A percentile compares a stretch with the other conserved stretches of the same genome.
These are phyloP conservation scores for Trichoderma semiorbis DNA, from an alignment of 2,329 filamentous ascomycete genomes.

Conservation along the genomic window DNA sequence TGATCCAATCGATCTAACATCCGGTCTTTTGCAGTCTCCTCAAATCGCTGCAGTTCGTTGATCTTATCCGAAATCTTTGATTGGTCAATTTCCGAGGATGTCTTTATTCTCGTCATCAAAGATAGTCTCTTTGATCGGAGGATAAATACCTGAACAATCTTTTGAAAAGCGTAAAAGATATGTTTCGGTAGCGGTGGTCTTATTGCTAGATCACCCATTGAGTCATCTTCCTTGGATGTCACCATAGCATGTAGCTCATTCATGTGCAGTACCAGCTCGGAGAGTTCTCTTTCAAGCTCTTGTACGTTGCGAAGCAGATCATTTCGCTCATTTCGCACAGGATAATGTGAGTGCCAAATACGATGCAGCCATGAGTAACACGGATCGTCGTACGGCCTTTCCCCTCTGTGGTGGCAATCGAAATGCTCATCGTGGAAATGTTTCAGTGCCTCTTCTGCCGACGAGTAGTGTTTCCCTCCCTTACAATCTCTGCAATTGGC, in stretches of 20 bases:
- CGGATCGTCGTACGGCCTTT: not conserved
- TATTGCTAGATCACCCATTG: not conserved
- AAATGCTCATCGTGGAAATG: constrained; percentile 2
- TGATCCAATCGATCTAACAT: not conserved
- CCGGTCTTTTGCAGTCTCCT: not conserved
- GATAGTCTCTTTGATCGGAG: not conserved
- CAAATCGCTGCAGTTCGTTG: not conserved
- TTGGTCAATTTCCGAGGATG: not conserved
- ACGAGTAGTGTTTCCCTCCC: not conserved
- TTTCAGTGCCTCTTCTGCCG: not conserved
- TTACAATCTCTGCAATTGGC: not conserved
- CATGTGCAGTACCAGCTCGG: not conserved
- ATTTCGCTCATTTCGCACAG: not conserved
- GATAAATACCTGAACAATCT: not conserved
- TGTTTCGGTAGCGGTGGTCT: not conserved
- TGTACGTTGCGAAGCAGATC: not conserved
- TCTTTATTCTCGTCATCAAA: not conserved
- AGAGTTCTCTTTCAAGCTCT: not conserved
- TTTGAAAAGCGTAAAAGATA: not conserved
- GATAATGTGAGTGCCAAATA: not conserved
- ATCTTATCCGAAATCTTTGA: not conserved
- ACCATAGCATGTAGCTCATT: constrained; percentile 3
- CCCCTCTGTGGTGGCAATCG: not conserved
- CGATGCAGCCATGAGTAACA: constrained; percentile 2
- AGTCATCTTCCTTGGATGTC: not conserved